Evolutionary conservation across 106 monocot species (phyloP).

Genomic region (Platanthera zijinensis): DNA sequence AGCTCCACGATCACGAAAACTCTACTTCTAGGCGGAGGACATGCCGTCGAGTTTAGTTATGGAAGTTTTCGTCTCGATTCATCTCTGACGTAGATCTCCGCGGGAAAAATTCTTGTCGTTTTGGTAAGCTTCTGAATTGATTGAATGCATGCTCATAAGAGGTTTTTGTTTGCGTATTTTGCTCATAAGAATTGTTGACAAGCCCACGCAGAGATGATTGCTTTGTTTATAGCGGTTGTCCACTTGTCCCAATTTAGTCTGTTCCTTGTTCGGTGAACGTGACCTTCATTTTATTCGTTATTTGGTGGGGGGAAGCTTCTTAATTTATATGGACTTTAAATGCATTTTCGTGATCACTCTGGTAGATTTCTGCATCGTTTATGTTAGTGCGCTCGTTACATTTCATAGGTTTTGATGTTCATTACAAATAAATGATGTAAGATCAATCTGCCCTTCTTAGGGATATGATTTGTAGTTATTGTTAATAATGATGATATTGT

Average conservation of each 20-base stretch:
- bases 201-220: background rate
- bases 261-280: background rate
- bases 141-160: background rate
- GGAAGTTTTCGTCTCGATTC: background rate
- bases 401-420: background rate
- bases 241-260: background rate
- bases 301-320: background rate
- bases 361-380: background rate
- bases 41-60: background rate
- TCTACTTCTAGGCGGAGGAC: background rate
- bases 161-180: background rate
- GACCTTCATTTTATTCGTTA: background rate
- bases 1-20: background rate
- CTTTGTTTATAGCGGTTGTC: background rate
- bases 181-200: background rate
- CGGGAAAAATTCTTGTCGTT: background rate
- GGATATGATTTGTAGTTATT: background rate
- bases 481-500: background rate
- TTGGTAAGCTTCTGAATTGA: background rate
- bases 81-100: background rate
- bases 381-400: too few species aligned
- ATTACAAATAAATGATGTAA: background rate
- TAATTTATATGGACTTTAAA: background rate
- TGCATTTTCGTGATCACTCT: background rate
- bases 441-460: background rate